phyloP scores from a whole-genome alignment of 176 grass and related monocot species.

The Themeda triandra region DNA sequence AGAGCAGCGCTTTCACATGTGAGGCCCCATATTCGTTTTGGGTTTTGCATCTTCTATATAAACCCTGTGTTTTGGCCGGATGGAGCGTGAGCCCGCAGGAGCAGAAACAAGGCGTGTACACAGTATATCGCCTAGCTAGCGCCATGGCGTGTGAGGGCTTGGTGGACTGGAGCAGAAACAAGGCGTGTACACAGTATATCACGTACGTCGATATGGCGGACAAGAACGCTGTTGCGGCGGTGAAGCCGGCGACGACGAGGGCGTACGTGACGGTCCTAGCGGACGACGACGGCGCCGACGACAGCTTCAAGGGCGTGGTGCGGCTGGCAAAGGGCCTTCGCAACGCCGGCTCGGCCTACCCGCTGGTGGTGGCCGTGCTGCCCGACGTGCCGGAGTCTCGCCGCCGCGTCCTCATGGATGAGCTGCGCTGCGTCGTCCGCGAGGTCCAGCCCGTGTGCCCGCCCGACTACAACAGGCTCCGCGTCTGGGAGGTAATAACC shows the following conservation, averaged over 20 bases:
- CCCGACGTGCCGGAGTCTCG: conserved; percentile 68
- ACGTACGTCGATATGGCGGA: neutral
- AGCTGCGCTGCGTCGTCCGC: conserved; percentile 62
- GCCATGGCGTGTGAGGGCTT: too few species aligned
- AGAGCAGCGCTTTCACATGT: too few species aligned
- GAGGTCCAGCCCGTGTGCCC: conserved; percentile 77
- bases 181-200: too few species aligned
- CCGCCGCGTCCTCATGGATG: conserved; percentile 49
- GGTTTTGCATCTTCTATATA: too few species aligned
- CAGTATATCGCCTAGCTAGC: too few species aligned
- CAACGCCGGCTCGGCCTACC: conserved; percentile 47
- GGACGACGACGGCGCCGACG: conserved; percentile 52
- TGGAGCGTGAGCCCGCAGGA: too few species aligned
- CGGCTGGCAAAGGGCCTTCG: conserved; percentile 69
- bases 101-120: too few species aligned
- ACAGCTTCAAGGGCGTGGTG: conserved; percentile 69
- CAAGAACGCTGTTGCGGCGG: neutral
- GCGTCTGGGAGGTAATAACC: conserved; percentile 66
- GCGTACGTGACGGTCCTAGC: conserved; percentile 79
- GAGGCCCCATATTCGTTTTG: too few species aligned
- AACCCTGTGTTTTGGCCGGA: too few species aligned
- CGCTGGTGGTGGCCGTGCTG: conserved; percentile 66
- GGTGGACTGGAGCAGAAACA: too few species aligned
- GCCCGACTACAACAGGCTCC: conserved; percentile 78
- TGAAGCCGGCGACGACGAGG: conserved; percentile 34